A percentile compares a stretch with the other conserved stretches of the same genome.
phyloP scores from a whole-genome alignment of 768 basidiomycete genomes.

The Cyathus striatus region DNA sequence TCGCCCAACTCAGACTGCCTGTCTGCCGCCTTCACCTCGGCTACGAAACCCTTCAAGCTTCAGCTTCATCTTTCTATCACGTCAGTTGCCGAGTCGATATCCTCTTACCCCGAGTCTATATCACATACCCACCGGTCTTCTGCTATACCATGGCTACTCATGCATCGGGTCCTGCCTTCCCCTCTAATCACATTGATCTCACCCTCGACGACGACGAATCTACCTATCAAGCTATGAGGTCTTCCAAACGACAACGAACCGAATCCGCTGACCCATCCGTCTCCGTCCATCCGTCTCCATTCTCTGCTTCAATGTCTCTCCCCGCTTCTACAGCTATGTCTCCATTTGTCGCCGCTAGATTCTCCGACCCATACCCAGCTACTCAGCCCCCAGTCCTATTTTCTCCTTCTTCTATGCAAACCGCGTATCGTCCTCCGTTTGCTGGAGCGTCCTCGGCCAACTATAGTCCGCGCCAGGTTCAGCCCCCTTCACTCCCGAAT shows the following conservation, averaged over 20 bases:
- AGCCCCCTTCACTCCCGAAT: conserved; percentile 4
- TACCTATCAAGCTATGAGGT: conserved; percentile 24
- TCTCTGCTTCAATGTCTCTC: conserved; percentile 11
- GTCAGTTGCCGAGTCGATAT: too few relatives aligned
- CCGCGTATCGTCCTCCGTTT: conserved; percentile 47
- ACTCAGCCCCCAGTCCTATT: conserved; percentile 3
- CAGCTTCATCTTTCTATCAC: too few relatives aligned
- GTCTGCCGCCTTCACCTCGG: too few relatives aligned
- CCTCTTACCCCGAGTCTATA: too few relatives aligned
- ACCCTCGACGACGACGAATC: conserved; percentile 63
- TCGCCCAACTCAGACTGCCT: too few relatives aligned
- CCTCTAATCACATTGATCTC: conserved; percentile 60
- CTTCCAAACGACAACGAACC: conserved; percentile 37
- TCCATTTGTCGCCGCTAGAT: conserved; percentile 4
- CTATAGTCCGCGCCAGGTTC: conserved; percentile 18
- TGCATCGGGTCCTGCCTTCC: conserved; percentile 23
- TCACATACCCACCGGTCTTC: too few relatives aligned
- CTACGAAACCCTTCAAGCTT: too few relatives aligned
- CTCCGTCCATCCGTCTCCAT: conserved; percentile 9
- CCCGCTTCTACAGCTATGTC: conserved; percentile 9
- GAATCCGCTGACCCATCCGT: conserved; percentile 17
- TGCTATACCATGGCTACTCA: conserved; percentile 17
- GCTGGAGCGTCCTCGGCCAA: conserved; percentile 35
- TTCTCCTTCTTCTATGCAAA: conserved; percentile 10
- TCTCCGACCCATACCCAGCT: neutral